These are phyloP conservation scores for Phytopythium montanum DNA, from an alignment of 352 stramenopile genomes.

Conservation along the genomic window DNA sequence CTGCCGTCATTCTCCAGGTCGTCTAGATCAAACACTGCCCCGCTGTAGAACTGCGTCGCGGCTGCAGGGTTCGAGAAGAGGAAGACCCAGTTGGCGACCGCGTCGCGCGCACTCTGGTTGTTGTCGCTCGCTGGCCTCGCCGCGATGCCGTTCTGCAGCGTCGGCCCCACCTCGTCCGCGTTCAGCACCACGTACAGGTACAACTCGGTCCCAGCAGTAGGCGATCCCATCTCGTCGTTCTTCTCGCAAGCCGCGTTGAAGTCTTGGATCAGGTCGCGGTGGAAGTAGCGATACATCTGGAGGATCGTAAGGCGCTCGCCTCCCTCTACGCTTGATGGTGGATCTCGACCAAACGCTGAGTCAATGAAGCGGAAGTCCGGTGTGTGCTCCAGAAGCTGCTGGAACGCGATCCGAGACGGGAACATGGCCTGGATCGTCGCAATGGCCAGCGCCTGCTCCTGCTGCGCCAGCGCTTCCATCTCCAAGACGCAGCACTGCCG, in stretches of 20 bases:
- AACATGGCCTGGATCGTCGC: slow-evolving; percentile 32
- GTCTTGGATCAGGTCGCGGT: slow-evolving; percentile 20
- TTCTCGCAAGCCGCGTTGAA: slow-evolving; percentile 21
- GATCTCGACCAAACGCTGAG: slow-evolving; percentile 22
- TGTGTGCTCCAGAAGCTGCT: slow-evolving; percentile 38
- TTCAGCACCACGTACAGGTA: slow-evolving; percentile 39
- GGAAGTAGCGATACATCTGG: slow-evolving; percentile 46
- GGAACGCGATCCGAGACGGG: slow-evolving; percentile 33
- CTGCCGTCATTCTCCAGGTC: slow-evolving; percentile 5
- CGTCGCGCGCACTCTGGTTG: not conserved
- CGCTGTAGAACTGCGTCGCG: slow-evolving; percentile 30
- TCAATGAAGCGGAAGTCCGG: slow-evolving; percentile 47
- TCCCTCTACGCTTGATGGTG: slow-evolving; percentile 2
- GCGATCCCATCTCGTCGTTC: not conserved
- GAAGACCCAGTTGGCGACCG: slow-evolving; percentile 21
- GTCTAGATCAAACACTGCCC: slow-evolving; percentile 21
- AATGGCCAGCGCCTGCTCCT: slow-evolving; percentile 30
- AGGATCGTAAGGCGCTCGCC: slow-evolving; percentile 20
- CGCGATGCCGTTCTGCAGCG: slow-evolving; percentile 35
- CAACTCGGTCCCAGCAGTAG: slow-evolving; percentile 15
- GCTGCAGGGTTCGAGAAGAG: slow-evolving; percentile 34
- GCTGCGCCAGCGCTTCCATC: slow-evolving; percentile 39
- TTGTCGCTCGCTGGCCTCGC: not conserved
- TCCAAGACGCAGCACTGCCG: slow-evolving; percentile 39
- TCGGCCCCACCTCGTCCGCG: slow-evolving; percentile 25